phyloP scores from a whole-genome alignment of 306 rosid genomes.

The Ammopiptanthus mongolicus region DNA sequence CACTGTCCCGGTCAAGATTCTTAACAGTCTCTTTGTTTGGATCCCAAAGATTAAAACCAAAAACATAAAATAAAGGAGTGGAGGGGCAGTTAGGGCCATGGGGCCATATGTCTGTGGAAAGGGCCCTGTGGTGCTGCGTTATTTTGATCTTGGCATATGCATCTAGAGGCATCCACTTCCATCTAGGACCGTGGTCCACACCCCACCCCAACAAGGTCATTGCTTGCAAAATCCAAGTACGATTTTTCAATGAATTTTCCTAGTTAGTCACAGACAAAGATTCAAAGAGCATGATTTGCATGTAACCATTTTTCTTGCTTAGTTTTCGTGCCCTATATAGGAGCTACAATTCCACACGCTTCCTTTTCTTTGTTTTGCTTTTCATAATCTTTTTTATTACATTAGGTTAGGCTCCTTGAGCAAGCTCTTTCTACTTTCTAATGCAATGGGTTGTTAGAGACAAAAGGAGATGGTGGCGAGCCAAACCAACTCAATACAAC shows the following conservation, averaged over 20 bases:
- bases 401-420: background rate
- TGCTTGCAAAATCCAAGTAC: constrained; percentile 2
- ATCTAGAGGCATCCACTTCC: background rate
- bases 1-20: background rate
- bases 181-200: background rate
- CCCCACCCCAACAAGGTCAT: background rate
- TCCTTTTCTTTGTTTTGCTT: background rate
- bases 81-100: background rate
- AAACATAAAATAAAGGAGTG: background rate
- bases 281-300: background rate
- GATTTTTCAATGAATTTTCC: background rate
- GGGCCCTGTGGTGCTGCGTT: background rate
- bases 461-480: background rate
- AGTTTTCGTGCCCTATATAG: background rate
- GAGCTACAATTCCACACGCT: constrained; percentile 27
- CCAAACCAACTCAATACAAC: background rate
- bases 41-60: background rate
- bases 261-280: background rate
- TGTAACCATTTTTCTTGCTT: constrained; percentile 2
- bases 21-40: background rate
- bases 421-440: background rate
- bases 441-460: constrained; percentile 23
- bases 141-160: background rate
- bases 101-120: constrained; percentile 8
- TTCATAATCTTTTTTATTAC: background rate